Evolutionary conservation across 208 protist species (phyloP).

Genomic region (Trypanosoma theileri): DNA sequence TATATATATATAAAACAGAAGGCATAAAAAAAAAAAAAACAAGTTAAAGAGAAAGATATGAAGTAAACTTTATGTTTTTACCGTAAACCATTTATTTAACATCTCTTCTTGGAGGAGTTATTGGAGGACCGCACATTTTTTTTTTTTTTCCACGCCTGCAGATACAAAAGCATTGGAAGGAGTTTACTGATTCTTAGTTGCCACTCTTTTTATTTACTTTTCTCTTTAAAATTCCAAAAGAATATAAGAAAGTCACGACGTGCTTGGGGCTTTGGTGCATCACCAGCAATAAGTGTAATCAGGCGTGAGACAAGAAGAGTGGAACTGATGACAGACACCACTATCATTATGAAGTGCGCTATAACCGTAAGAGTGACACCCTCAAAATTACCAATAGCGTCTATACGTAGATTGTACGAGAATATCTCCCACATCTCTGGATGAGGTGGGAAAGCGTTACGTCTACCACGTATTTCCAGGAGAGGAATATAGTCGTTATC

Average conservation of each 20-base stretch:
- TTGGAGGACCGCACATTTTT: too few relatives aligned
- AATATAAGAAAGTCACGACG: slow-evolving; percentile 25
- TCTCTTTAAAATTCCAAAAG: background rate
- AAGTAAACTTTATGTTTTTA: too few relatives aligned
- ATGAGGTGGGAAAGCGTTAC: slow-evolving; percentile 13
- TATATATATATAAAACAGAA: too few relatives aligned
- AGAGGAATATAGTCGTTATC: slow-evolving; percentile 8
- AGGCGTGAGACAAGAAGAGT: slow-evolving; percentile 4
- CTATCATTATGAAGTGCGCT: background rate
- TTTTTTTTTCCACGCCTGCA: too few relatives aligned
- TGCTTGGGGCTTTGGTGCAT: slow-evolving; percentile 6
- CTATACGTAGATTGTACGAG: slow-evolving; percentile 24
- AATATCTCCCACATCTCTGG: slow-evolving; percentile 19
- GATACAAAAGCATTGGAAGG: too few relatives aligned
- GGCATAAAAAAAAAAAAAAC: too few relatives aligned
- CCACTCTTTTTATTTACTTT: too few relatives aligned
- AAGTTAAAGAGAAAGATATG: too few relatives aligned
- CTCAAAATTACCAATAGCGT: background rate
- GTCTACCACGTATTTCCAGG: slow-evolving; percentile 18
- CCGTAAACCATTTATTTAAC: too few relatives aligned
- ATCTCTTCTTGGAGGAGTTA: too few relatives aligned
- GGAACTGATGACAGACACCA: background rate
- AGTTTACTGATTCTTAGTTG: too few relatives aligned
- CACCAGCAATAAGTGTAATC: background rate
- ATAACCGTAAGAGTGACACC: background rate